Conservation (phyloP, 2,329 filamentous ascomycete genomes). For the Fragosphaeria purpurea region DNA sequence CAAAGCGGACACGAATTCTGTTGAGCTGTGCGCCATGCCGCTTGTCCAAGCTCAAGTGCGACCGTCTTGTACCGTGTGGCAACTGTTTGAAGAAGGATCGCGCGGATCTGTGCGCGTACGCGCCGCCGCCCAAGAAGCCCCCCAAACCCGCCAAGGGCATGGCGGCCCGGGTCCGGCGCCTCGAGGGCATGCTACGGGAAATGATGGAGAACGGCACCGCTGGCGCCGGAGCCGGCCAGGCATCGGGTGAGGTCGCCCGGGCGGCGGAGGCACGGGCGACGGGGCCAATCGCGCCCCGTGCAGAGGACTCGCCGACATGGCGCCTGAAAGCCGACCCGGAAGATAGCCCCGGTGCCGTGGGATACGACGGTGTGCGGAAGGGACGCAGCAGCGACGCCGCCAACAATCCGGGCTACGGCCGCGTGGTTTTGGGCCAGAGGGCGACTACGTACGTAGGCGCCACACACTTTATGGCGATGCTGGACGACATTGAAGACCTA, state of each 20-base stretch:
- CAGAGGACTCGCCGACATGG: neutral
- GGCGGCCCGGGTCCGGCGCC: constrained; percentile 42
- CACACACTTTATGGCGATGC: constrained; percentile 50
- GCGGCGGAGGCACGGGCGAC: constrained; percentile 10
- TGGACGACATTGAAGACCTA: constrained; percentile 52
- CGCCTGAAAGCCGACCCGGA: neutral
- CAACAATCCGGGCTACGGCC: constrained; percentile 17
- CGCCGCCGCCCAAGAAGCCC: constrained; percentile 32
- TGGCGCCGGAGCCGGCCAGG: neutral
- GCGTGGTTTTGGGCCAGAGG: constrained; percentile 33
- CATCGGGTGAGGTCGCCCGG: constrained; percentile 1
- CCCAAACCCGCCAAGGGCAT: constrained; percentile 34
- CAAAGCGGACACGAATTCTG: constrained; percentile 38
- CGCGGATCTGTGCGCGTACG: constrained; percentile 37
- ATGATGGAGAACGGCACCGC: constrained; percentile 36
- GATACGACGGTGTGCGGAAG: constrained; percentile 15
- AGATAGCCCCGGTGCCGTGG: constrained; percentile 1
- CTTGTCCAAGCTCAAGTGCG: constrained; percentile 46
- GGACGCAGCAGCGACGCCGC: neutral
- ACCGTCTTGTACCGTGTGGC: constrained; percentile 40
- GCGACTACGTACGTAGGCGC: constrained; percentile 46
- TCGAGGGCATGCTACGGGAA: constrained; percentile 47
- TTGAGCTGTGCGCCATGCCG: constrained; percentile 45
- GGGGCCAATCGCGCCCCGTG: neutral
- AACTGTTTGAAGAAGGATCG: constrained; percentile 43